Evolutionary conservation across 2,329 filamentous ascomycete genomes (phyloP).

Genomic region (Colletotrichum neosansevieriae): DNA sequence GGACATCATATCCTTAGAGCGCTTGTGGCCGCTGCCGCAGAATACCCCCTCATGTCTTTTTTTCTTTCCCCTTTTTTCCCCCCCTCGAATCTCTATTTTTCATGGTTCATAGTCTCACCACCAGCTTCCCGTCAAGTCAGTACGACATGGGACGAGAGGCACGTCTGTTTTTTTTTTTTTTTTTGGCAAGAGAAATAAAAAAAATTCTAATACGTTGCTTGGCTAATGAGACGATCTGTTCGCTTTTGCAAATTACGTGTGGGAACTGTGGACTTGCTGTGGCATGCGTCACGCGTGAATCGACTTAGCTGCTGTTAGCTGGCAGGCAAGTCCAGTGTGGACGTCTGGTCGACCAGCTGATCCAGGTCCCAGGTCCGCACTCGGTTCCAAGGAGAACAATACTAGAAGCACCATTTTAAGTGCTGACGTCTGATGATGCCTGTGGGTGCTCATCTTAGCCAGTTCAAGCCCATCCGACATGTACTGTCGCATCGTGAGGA

Average conservation of each 20-base stretch:
- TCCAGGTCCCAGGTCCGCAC: too few species aligned
- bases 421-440: background rate
- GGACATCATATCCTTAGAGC: constrained; percentile 16
- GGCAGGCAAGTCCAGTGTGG: too few species aligned
- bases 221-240: too few species aligned
- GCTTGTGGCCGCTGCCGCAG: constrained; percentile 31
- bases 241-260: background rate
- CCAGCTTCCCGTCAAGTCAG: constrained; percentile 1
- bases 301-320: too few species aligned
- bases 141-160: constrained; percentile 16
- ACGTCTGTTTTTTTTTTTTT: background rate
- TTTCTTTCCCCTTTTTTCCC: background rate
- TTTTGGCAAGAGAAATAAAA: background rate
- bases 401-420: background rate
- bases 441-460: constrained; percentile 13
- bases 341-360: too few species aligned
- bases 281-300: too few species aligned
- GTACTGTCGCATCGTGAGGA: background rate
- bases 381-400: constrained; percentile 8
- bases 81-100: background rate
- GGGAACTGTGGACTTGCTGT: too few species aligned
- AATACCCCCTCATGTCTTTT: constrained; percentile 18
- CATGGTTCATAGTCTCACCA: constrained; percentile 6
- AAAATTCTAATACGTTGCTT: background rate
- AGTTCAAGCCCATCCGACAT: constrained; percentile 4